Conservation (phyloP, 2,329 filamentous ascomycete species). For the Fusarium euwallaceae region DNA sequence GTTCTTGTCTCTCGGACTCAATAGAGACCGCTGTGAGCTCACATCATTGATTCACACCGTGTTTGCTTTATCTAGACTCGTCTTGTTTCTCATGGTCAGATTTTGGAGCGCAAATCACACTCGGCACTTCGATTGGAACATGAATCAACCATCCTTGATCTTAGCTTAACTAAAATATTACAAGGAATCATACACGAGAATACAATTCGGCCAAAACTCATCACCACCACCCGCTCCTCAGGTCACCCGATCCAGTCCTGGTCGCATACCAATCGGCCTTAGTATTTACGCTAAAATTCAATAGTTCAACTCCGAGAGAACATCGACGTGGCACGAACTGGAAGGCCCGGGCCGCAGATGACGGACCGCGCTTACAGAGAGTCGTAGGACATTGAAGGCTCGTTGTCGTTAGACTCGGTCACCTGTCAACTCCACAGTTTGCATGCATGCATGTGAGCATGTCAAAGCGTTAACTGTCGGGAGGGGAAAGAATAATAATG, state of each 20-base stretch:
- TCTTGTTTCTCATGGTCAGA: neutral
- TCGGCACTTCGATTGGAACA: neutral
- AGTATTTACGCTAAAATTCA: neutral
- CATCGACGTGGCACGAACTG: neutral
- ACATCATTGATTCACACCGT: no score
- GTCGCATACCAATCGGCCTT: neutral
- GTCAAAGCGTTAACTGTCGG: neutral
- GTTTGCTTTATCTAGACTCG: no score
- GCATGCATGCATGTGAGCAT: neutral
- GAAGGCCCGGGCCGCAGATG: constrained; percentile 12
- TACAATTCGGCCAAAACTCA: neutral
- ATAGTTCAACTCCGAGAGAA: neutral
- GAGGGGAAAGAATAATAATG: neutral
- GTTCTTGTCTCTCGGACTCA: neutral
- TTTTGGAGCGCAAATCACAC: neutral
- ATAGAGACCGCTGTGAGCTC: neutral
- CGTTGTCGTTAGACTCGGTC: neutral
- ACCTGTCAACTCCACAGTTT: neutral
- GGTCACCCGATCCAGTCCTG: neutral
- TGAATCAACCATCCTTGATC: neutral
- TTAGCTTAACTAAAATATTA: neutral
- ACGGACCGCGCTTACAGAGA: neutral
- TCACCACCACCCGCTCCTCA: neutral
- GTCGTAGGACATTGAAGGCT: neutral
- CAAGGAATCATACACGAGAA: neutral